phyloP scores from a whole-genome alignment of 192 early-diverging fungal species.

The Entomortierella chlamydospora region DNA sequence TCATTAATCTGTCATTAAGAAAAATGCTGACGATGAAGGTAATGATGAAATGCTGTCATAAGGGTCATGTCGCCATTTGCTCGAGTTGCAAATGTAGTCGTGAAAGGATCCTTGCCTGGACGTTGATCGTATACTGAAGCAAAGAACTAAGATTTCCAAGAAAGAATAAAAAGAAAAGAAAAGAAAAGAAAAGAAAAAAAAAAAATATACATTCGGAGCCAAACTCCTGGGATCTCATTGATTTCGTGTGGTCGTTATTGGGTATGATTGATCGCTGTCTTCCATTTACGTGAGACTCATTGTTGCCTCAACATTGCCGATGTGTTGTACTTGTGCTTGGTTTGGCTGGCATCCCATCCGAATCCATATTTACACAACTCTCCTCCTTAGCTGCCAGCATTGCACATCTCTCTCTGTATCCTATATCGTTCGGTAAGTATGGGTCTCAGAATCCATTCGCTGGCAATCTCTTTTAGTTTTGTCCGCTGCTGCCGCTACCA shows the following conservation, averaged over 20 bases:
- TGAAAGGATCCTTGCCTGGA: slow-evolving; percentile 6
- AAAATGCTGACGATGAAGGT: slow-evolving; percentile 3
- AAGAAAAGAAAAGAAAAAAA: slow-evolving; percentile 11
- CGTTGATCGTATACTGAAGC: background rate
- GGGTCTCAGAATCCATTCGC: background rate
- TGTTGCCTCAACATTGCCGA: no score
- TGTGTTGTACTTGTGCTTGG: no score
- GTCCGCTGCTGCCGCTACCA: slow-evolving; percentile 18
- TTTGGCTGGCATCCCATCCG: no score
- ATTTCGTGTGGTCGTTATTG: no score
- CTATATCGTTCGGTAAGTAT: background rate
- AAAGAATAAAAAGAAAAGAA: background rate
- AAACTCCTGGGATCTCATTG: no score
- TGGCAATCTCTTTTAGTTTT: slow-evolving; percentile 25
- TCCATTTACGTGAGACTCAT: no score
- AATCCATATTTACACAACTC: no score
- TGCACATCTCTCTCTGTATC: no score
- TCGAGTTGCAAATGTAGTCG: background rate
- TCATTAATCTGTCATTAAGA: background rate
- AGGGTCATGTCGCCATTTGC: slow-evolving; percentile 4
- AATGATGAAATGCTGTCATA: slow-evolving; percentile 10
- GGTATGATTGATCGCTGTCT: no score
- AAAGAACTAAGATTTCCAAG: background rate
- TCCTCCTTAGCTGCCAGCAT: no score
- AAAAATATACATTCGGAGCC: background rate